Evolutionary conservation across 2,329 filamentous ascomycete genomes (phyloP).

Genomic region (Diaporthe ilicicola): DNA sequence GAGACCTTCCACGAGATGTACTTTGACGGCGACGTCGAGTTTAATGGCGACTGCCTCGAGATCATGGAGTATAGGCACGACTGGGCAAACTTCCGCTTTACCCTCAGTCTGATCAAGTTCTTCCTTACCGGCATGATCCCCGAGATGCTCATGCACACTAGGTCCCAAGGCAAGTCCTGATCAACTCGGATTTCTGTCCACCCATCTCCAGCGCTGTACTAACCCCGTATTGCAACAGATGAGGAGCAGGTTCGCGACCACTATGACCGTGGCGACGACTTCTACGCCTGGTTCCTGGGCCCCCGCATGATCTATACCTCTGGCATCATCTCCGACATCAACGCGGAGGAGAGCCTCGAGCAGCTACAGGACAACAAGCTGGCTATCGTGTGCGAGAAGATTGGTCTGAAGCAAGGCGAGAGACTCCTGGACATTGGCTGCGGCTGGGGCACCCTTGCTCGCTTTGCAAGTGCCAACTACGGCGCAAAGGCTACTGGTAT

Average conservation of each 20-base stretch:
- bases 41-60: constrained; percentile 93
- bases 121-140: constrained; percentile 89
- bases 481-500: constrained; percentile 85
- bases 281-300: constrained; percentile 98
- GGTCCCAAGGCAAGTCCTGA: constrained; percentile 75
- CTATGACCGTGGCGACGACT: constrained; percentile 98
- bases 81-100: constrained; percentile 96
- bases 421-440: constrained; percentile 93
- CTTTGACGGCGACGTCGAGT: constrained; percentile 92
- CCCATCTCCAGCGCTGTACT: background rate
- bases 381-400: constrained; percentile 94
- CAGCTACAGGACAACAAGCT: constrained; percentile 98
- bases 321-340: constrained; percentile 88
- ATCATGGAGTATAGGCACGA: constrained; percentile 94
- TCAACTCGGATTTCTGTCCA: background rate
- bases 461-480: constrained; percentile 92
- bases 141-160: constrained; percentile 91
- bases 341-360: constrained; percentile 89
- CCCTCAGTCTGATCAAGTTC: constrained; percentile 83
- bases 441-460: constrained; percentile 96
- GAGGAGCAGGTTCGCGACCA: constrained; percentile 98
- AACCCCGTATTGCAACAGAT: constrained; percentile 59
- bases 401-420: constrained; percentile 82
- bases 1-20: constrained; percentile 98
- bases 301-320: constrained; percentile 99